These are phyloP conservation scores for Colletotrichum kahawae DNA, from an alignment of 2,329 filamentous ascomycete species.

Conservation along the genomic window DNA sequence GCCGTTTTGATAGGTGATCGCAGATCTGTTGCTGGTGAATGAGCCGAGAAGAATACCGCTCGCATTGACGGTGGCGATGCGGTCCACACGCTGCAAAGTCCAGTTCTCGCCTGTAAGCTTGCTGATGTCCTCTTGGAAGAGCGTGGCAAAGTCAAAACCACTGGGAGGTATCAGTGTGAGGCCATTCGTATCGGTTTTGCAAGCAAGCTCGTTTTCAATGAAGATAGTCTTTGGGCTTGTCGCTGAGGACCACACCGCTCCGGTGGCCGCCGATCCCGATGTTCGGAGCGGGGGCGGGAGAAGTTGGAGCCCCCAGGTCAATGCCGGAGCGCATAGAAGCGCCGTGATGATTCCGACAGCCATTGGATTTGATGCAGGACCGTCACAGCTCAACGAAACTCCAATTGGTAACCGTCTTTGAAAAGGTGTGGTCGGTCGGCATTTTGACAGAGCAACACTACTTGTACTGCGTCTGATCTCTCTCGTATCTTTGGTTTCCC, in stretches of 20 bases:
- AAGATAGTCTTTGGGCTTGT: conserved; percentile 37
- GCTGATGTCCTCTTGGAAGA: conserved; percentile 49
- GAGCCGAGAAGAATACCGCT: conserved; percentile 48
- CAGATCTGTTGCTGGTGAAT: conserved; percentile 26
- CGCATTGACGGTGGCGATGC: conserved; percentile 28
- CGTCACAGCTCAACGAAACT: neutral
- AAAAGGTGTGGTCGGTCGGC: neutral
- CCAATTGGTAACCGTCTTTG: neutral
- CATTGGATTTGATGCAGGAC: neutral
- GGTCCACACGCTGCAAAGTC: conserved; percentile 42
- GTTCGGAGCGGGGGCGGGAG: neutral
- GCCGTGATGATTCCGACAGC: neutral
- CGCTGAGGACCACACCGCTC: neutral
- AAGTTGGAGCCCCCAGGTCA: neutral
- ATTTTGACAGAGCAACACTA: neutral
- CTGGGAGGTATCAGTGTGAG: conserved; percentile 57
- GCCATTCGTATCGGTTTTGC: conserved; percentile 44
- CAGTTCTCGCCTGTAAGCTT: conserved; percentile 44
- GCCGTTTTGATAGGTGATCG: conserved; percentile 52
- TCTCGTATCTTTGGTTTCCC: neutral
- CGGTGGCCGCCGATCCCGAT: neutral
- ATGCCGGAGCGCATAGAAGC: neutral
- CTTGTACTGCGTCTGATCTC: neutral
- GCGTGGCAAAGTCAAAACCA: conserved; percentile 51
- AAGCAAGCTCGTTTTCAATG: conserved; percentile 43